These are phyloP conservation scores for Meripilus lineatus DNA, from an alignment of 1,284 basidiomycete species.

Conservation along the genomic window DNA sequence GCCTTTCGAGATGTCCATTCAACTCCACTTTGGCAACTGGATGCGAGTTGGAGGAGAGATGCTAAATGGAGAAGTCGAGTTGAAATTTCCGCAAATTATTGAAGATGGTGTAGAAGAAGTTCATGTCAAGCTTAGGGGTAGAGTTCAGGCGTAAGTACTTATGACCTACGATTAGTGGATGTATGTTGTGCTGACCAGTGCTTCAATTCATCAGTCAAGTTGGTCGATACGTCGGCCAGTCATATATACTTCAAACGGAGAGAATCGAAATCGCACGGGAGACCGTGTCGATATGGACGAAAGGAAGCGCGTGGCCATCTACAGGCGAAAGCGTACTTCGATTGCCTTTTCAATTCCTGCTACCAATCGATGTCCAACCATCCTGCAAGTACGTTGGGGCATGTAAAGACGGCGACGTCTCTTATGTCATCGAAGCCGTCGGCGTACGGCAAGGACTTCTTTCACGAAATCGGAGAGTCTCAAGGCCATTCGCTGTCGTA, in stretches of 20 bases:
- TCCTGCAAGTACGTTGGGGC: not conserved
- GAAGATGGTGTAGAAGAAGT: conserved; percentile 3
- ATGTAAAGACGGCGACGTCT: not conserved
- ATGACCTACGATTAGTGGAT: too few relatives aligned
- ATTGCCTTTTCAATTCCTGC: not conserved
- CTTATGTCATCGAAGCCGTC: conserved; percentile 1
- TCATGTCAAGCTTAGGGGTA: conserved; percentile 3
- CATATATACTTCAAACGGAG: not conserved
- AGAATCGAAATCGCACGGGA: not conserved
- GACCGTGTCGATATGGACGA: not conserved
- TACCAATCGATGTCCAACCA: not conserved
- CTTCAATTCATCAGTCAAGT: not conserved
- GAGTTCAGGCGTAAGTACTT: too few relatives aligned
- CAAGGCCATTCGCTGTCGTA: not conserved
- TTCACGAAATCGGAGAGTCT: not conserved
- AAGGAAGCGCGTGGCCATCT: not conserved
- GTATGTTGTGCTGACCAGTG: not conserved
- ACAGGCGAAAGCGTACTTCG: not conserved
- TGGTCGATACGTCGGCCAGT: not conserved
- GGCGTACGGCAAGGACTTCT: not conserved
- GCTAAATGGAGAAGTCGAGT: not conserved
- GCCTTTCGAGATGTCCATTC: too few relatives aligned
- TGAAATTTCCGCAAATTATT: not conserved
- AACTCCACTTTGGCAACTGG: too few relatives aligned
- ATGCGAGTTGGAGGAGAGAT: too few relatives aligned